Evolutionary conservation across 129 eudicot genomes (phyloP).

Genomic region (Deinandra increscens): DNA sequence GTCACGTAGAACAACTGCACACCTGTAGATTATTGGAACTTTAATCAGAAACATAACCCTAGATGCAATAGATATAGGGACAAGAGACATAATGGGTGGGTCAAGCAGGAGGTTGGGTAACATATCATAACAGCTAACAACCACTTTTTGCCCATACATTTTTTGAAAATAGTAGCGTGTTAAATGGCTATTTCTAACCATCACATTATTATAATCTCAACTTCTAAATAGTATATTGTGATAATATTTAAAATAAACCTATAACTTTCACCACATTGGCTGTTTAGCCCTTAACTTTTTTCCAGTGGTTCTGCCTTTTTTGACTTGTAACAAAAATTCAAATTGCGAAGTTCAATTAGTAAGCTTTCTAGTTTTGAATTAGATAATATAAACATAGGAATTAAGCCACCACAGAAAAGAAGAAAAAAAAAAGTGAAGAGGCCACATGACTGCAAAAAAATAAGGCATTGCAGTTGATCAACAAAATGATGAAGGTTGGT

Average conservation of each 20-base stretch:
- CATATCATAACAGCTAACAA: neutral
- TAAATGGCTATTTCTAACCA: neutral
- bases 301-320: neutral
- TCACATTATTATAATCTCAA: neutral
- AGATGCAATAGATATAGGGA: neutral
- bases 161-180: too few relatives aligned
- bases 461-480: neutral
- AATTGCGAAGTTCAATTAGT: neutral
- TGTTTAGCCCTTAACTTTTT: neutral
- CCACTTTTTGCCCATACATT: neutral
- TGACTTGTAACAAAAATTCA: neutral
- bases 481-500: neutral
- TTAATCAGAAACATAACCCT: conserved; percentile 13
- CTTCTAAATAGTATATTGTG: neutral
- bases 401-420: neutral
- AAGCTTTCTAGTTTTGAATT: neutral
- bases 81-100: neutral
- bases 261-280: neutral
- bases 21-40: conserved; percentile 46
- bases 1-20: conserved; percentile 95
- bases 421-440: neutral
- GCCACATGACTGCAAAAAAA: neutral
- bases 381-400: neutral
- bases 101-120: neutral
- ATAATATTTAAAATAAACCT: neutral